phyloP scores from a whole-genome alignment of 352 stramenopile species.

The Blastocystis sp. region DNA sequence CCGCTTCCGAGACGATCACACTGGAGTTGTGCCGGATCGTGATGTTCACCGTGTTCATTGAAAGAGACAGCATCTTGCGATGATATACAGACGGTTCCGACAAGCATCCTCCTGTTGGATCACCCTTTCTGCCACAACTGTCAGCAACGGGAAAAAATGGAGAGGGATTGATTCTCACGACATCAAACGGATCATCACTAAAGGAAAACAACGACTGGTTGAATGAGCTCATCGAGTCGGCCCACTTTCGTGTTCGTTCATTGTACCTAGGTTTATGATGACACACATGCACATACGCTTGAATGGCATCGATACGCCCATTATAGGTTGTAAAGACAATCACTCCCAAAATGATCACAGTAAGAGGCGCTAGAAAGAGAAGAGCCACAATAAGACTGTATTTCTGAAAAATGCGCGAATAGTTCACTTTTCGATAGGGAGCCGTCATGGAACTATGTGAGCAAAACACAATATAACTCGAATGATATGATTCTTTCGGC shows the following conservation, averaged over 20 bases:
- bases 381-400: neutral
- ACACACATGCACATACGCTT: neutral
- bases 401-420: neutral
- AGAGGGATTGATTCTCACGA: neutral
- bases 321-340: neutral
- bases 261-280: neutral
- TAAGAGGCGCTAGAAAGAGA: neutral
- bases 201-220: neutral
- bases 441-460: slow-evolving; percentile 1
- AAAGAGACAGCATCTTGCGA: neutral
- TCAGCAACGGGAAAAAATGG: neutral
- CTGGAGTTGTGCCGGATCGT: neutral
- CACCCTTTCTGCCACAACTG: neutral
- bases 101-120: neutral
- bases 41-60: neutral
- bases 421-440: slow-evolving; percentile 12
- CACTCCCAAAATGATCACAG: neutral
- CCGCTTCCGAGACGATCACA: neutral
- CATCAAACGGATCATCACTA: neutral
- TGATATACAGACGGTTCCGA: neutral
- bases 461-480: no score
- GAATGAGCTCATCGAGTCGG: neutral
- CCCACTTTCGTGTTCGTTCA: neutral
- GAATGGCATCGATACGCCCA: neutral
- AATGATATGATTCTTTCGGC: no score